Percentiles rank a stretch among this genome's conserved stretches.
phyloP scores from a whole-genome alignment of 176 grass and related monocot genomes.

The Cenchrus americanus region DNA sequence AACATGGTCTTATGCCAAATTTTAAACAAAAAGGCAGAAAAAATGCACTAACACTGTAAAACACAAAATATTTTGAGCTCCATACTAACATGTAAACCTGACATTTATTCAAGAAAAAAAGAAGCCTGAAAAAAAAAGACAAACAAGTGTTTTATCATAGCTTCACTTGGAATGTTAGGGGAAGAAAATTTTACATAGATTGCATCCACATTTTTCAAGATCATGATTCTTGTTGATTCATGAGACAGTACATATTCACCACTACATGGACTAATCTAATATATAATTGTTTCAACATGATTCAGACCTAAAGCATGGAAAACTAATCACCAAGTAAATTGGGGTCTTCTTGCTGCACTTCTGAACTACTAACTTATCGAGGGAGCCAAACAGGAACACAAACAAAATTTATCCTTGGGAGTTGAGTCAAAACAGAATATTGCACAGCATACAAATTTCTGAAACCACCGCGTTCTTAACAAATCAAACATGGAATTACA shows the following conservation, averaged over 20 bases:
- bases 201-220: constrained; percentile 15
- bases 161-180: not conserved
- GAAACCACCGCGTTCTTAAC: not conserved
- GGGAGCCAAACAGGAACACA: not conserved
- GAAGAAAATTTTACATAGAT: constrained; percentile 25
- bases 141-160: constrained; percentile 1
- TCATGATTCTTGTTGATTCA: not conserved
- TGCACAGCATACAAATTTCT: not conserved
- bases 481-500: constrained; percentile 13
- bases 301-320: not conserved
- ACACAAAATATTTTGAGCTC: constrained; percentile 19
- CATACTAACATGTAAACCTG: not conserved
- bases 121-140: not conserved
- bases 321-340: not conserved
- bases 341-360: not conserved
- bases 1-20: constrained; percentile 25
- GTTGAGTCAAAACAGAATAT: not conserved
- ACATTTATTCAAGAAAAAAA: not conserved
- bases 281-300: not conserved
- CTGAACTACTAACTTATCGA: not conserved
- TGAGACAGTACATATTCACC: not conserved
- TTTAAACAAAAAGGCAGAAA: constrained; percentile 23
- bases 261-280: not conserved
- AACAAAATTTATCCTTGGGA: not conserved
- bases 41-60: not conserved